Evolutionary conservation across 2,329 filamentous ascomycete genomes (phyloP), one percentile per base, ranked within the genome.

Genomic region (Trichophaea hybrida): DNA sequence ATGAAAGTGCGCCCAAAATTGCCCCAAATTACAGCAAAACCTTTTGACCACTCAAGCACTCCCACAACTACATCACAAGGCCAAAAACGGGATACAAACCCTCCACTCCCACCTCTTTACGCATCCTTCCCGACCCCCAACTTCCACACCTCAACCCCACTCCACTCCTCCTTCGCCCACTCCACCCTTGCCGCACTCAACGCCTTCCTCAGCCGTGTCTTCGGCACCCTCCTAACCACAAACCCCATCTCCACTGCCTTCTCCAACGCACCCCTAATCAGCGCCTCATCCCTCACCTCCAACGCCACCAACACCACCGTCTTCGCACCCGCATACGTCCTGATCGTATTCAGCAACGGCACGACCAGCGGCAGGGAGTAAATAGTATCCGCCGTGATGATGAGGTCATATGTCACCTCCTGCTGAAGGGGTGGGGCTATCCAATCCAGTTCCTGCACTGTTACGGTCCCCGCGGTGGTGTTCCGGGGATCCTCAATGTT

Each of bases 111-210:
- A 24, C 24, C 24, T 2, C 24, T 24, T 24, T 3, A 24, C 24
- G 24, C 24, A 24, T 24, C 24, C 24, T 24, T 24, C 24, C 24
- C 24, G 24, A 24, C 24, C 24, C 24, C 24, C 24, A 24, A 24
- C 50, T 4, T 64, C 64, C 64, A 65, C 34, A 65, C 51, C 55
- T 65, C 64, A 1, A 62, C 60, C 6, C 62, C 64, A 10, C 56
- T 60, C 64, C 64, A 65, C 8, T 64, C 60, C 35, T 51, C 58
- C 34, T 43, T 57, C 33, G 24, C 43, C 60, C 64, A 64, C 35
- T 17, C 51, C 7, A 61, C 44, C 32, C 59, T 53, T 1, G 35
- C 59, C 5, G 31, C 48, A n/a, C 55, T 40, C 31, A 66, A n/a
- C 33, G 59, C 58, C 40, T 57, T 66, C 40, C 8, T 54, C 8